Evolutionary conservation across 192 early-diverging fungal genomes (phyloP).

Genomic region (Backusella macrospora): DNA sequence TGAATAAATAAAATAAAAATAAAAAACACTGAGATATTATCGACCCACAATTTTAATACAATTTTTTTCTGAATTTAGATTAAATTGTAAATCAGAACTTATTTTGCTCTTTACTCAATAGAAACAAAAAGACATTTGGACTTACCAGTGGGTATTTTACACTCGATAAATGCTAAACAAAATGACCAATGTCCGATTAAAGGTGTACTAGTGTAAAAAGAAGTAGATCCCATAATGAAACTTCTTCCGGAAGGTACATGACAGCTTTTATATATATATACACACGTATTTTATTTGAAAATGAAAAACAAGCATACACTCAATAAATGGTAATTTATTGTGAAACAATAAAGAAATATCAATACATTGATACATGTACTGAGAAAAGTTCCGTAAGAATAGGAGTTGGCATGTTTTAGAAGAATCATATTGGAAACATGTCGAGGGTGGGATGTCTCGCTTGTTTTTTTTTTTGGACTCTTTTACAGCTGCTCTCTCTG

Average conservation of each 20-base stretch:
- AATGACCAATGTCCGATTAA: conserved; percentile 23
- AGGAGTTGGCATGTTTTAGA: too few relatives aligned
- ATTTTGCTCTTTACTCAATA: conserved; percentile 22
- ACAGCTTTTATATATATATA: conserved; percentile 17
- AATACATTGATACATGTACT: too few relatives aligned
- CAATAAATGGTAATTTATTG: too few relatives aligned
- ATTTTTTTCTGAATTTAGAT: neutral
- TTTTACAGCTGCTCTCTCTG: too few relatives aligned
- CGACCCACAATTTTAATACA: conserved; percentile 10
- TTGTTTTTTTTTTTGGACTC: too few relatives aligned
- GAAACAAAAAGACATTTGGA: conserved; percentile 25
- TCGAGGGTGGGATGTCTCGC: too few relatives aligned
- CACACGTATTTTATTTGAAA: too few relatives aligned
- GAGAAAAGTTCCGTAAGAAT: too few relatives aligned
- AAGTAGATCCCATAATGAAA: conserved; percentile 6
- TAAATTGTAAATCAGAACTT: neutral
- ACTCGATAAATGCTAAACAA: conserved; percentile 22
- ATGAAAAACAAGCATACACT: too few relatives aligned
- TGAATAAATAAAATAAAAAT: too few relatives aligned
- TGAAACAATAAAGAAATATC: too few relatives aligned
- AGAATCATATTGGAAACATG: too few relatives aligned
- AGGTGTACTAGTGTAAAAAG: conserved; percentile 14
- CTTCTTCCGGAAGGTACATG: conserved; percentile 18
- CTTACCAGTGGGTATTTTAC: conserved; percentile 32
- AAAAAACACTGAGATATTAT: neutral